A percentile compares a stretch with the other conserved stretches of the same genome.
Conservation (phyloP, 208 protist genomes). For the Leishmania aethiopica region DNA sequence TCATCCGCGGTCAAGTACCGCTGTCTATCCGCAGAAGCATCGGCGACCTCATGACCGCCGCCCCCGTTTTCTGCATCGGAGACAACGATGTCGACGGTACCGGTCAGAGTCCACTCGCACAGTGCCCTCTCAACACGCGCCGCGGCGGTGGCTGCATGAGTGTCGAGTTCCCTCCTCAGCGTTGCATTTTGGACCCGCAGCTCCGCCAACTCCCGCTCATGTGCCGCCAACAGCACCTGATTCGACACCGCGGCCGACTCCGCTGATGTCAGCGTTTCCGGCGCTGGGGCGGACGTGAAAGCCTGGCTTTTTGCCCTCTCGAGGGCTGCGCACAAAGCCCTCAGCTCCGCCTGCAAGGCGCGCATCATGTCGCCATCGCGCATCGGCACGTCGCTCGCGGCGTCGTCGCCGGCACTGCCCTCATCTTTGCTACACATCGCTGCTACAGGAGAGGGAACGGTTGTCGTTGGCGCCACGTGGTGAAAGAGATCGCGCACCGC, state of each 20-base stretch:
- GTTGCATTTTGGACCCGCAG: conserved; percentile 9
- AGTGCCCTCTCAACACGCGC: neutral
- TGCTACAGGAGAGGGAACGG: neutral
- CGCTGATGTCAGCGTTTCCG: neutral
- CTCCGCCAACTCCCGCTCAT: conserved; percentile 11
- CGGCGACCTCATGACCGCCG: neutral
- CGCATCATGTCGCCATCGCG: neutral
- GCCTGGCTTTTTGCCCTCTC: neutral
- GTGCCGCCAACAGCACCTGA: neutral
- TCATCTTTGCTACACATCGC: neutral
- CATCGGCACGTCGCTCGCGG: neutral
- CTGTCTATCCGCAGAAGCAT: neutral
- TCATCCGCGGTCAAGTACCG: conserved; percentile 18
- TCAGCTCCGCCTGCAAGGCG: conserved; percentile 21
- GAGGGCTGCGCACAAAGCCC: conserved; percentile 5
- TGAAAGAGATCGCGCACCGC: neutral
- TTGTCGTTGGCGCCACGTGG: neutral
- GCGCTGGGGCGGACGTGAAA: neutral
- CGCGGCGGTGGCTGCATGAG: neutral
- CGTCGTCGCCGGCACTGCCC: neutral
- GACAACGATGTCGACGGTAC: neutral
- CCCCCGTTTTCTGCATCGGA: neutral
- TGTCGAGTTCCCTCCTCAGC: conserved; percentile 3
- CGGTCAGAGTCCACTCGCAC: neutral
- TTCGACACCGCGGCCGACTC: neutral